A percentile compares a stretch with the other conserved stretches of the same genome.
Conservation (phyloP, 2,329 filamentous ascomycete genomes). For the Aspergillus caelatus region DNA sequence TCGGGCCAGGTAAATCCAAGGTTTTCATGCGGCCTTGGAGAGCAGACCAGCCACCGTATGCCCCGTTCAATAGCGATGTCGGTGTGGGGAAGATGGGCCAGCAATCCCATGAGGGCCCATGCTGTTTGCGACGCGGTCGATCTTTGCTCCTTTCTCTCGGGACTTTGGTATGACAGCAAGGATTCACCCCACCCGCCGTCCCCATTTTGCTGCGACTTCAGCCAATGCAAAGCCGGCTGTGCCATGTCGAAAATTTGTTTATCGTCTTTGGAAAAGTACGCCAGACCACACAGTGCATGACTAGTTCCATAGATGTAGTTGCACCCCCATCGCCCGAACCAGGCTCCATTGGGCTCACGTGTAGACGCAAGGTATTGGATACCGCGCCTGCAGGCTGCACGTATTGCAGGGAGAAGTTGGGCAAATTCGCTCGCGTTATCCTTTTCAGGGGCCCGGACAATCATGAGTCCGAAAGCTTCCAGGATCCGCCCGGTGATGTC, state of each 20-base stretch:
- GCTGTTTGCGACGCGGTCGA: slow-evolving; percentile 38
- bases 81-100: slow-evolving; percentile 15
- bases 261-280: slow-evolving; percentile 16
- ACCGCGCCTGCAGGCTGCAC: slow-evolving; percentile 18
- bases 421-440: background rate
- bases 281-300: slow-evolving; percentile 34
- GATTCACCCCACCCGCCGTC: slow-evolving; percentile 40
- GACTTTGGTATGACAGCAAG: slow-evolving; percentile 24
- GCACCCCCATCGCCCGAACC: slow-evolving; percentile 38
- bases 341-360: slow-evolving; percentile 32
- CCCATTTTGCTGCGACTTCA: slow-evolving; percentile 28
- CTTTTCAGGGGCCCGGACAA: slow-evolving; percentile 1
- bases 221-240: slow-evolving; percentile 21
- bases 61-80: slow-evolving; percentile 20
- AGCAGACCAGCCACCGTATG: slow-evolving; percentile 19
- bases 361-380: slow-evolving; percentile 26
- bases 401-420: background rate
- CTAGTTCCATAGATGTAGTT: slow-evolving; percentile 42
- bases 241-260: slow-evolving; percentile 7
- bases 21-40: slow-evolving; percentile 5
- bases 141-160: slow-evolving; percentile 11
- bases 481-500: slow-evolving; percentile 39
- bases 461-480: slow-evolving; percentile 33
- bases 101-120: slow-evolving; percentile 35
- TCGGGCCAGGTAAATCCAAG: slow-evolving; percentile 20